Base-by-base conservation (phyloP, 2,329 filamentous ascomycete genomes). In the Cladosporium phlei region DNA sequence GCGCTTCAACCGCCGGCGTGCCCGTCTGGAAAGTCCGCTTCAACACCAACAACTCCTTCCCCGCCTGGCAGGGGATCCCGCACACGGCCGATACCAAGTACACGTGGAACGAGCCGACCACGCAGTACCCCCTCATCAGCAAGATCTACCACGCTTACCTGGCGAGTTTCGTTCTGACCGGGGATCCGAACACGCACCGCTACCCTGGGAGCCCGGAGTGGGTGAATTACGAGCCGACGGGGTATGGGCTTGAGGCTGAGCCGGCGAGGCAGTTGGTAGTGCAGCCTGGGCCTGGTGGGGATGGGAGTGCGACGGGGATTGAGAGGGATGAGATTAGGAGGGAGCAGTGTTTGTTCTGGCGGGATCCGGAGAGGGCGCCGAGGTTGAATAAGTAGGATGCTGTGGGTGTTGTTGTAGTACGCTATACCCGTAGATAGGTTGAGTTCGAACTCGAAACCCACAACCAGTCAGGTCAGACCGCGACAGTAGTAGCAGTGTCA, bases 141-240 rank as follows among this genome's bases (percentile, higher is more conserved):
- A 32, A 34, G 19, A 17, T 28, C n/a, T 45, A 45, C 25, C 32
- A 45, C 58, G 75, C 72, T 0, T 90, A 88, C 63, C 89, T 84
- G 83, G 78, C 80, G 2, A 86, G 80, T 53, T 90, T 90, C 59
- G 80, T 90, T 49, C 68, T 77, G 19, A 72, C 70, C 0, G 73
- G 80, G 29, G 71, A 90, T 61, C 86, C 86, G 0, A 90, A 89
- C 59, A 69, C 56, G 10, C 65, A 72, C 46, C 71, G 77, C 8
- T 52, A 64, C 30, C 30, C 52, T 0, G 73, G 70, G 0, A 69
- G 69, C 28, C 76, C 78, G 2, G 63, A 65, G 46, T 84, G 80
- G 81, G 11, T 9, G 1, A 4, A 24, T 7, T 47, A 45, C 19
- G 16, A 35, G 22, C 42, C 42, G 17, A 25, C 27, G 10, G 44